phyloP scores from a whole-genome alignment of 2,329 filamentous ascomycete species.

The Macrophomina pseudophaseolina region DNA sequence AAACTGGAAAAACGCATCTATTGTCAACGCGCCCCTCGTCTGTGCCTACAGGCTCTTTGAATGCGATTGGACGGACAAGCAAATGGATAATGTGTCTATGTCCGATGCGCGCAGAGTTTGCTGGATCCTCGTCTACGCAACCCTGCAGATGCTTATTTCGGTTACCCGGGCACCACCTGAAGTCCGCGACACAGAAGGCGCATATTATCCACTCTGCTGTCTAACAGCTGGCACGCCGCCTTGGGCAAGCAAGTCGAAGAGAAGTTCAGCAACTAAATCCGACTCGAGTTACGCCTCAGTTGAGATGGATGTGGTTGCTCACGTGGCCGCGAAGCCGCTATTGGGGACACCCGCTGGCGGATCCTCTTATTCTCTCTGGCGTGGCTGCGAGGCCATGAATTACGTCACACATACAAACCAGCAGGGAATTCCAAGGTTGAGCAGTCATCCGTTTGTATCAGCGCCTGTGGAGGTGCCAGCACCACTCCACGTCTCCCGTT shows the following conservation, averaged over 20 bases:
- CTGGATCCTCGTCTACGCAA: slow-evolving; percentile 77
- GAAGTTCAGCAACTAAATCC: neutral
- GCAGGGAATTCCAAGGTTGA: slow-evolving; percentile 29
- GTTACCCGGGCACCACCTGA: slow-evolving; percentile 66
- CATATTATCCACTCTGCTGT: slow-evolving; percentile 65
- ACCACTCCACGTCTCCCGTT: slow-evolving; percentile 32
- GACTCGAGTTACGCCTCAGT: slow-evolving; percentile 25
- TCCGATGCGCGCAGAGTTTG: slow-evolving; percentile 76
- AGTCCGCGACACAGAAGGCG: slow-evolving; percentile 61
- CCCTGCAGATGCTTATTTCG: slow-evolving; percentile 72
- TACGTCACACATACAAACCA: slow-evolving; percentile 39
- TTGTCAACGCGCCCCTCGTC: slow-evolving; percentile 60
- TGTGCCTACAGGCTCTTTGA: slow-evolving; percentile 74
- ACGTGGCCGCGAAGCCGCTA: neutral
- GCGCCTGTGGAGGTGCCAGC: slow-evolving; percentile 36
- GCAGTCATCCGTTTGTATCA: slow-evolving; percentile 35
- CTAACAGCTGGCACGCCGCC: slow-evolving; percentile 47
- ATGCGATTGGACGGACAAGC: slow-evolving; percentile 52
- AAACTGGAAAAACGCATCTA: slow-evolving; percentile 46
- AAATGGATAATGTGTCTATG: slow-evolving; percentile 63
- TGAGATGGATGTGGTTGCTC: neutral
- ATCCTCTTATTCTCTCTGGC: slow-evolving; percentile 3
- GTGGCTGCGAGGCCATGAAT: slow-evolving; percentile 53
- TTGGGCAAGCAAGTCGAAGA: slow-evolving; percentile 37
- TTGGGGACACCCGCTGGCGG: neutral